Percentiles rank a stretch among this genome's conserved stretches.
These are phyloP conservation scores for Albugo laibachii DNA, from an alignment of 352 stramenopile genomes.

Conservation along the genomic window DNA sequence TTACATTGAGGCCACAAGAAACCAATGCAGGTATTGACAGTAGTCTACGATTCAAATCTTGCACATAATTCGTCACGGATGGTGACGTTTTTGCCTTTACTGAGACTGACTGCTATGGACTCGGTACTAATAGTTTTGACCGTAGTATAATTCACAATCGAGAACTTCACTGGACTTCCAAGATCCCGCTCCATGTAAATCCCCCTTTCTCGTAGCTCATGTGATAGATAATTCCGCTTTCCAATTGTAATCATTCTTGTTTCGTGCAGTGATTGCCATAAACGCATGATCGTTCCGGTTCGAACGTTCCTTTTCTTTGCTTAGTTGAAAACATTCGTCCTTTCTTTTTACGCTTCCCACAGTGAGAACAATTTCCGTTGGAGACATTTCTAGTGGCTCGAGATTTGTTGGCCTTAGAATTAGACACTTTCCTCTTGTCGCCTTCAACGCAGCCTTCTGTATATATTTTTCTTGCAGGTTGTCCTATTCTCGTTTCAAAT, in stretches of 20 bases:
- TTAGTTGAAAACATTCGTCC: too few species aligned
- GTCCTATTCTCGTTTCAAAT: constrained; percentile 2
- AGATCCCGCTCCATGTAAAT: too few species aligned
- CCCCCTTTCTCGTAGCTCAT: constrained; percentile 6
- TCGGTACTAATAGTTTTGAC: constrained; percentile 4
- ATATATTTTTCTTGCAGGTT: background rate
- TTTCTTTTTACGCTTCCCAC: background rate
- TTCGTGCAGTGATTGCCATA: too few species aligned
- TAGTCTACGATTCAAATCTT: too few species aligned
- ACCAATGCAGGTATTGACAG: too few species aligned
- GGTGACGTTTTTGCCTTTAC: too few species aligned
- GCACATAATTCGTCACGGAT: too few species aligned
- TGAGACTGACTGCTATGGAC: constrained; percentile 1
- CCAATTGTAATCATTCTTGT: constrained; percentile 1
- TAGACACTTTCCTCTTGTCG: background rate
- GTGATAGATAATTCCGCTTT: constrained; percentile 10
- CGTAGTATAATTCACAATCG: constrained; percentile 3
- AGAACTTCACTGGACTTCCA: constrained; percentile 6
- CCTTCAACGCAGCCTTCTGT: too few species aligned
- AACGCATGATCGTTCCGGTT: too few species aligned
- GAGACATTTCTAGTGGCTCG: constrained; percentile 1
- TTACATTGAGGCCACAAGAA: too few species aligned
- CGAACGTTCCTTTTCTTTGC: too few species aligned
- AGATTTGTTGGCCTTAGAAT: background rate
- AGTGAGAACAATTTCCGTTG: background rate